Evolutionary conservation across 805 yeast species (phyloP).

Genomic region (Saccharomycodes ludwigii): DNA sequence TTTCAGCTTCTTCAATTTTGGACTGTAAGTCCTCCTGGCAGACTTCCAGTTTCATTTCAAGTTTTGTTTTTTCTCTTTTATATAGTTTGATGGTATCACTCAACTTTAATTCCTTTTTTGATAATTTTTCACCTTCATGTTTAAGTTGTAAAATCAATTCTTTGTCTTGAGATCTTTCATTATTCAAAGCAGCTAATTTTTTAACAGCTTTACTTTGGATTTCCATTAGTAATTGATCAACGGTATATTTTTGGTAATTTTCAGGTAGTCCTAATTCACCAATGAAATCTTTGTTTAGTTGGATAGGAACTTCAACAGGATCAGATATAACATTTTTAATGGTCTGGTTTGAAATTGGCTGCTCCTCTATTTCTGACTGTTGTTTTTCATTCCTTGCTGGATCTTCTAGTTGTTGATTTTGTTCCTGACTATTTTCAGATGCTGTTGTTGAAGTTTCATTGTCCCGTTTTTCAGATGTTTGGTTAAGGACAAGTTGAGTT

Average conservation of each 20-base stretch:
- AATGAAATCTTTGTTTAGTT: neutral
- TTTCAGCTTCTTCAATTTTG: conserved; percentile 14
- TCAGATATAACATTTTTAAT: conserved; percentile 1
- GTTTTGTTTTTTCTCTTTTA: conserved; percentile 31
- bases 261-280: conserved; percentile 1
- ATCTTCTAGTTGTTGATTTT: conserved; percentile 14
- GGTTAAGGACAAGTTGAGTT: neutral
- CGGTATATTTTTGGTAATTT: neutral
- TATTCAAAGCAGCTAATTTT: conserved; percentile 10
- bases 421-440: conserved; percentile 14
- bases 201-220: conserved; percentile 1
- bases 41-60: conserved; percentile 23
- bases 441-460: conserved; percentile 5
- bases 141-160: conserved; percentile 50
- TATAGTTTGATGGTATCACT: conserved; percentile 56
- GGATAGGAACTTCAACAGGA: neutral
- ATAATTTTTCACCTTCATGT: conserved; percentile 64
- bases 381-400: conserved; percentile 3
- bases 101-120: conserved; percentile 57
- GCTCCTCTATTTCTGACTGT: no score
- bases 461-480: neutral
- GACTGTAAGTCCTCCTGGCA: conserved; percentile 9
- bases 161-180: conserved; percentile 29
- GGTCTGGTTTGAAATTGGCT: conserved; percentile 8
- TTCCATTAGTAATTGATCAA: conserved; percentile 1